phyloP scores from a whole-genome alignment of 495 filamentous ascomycete species.

The Haplographium delicatum region DNA sequence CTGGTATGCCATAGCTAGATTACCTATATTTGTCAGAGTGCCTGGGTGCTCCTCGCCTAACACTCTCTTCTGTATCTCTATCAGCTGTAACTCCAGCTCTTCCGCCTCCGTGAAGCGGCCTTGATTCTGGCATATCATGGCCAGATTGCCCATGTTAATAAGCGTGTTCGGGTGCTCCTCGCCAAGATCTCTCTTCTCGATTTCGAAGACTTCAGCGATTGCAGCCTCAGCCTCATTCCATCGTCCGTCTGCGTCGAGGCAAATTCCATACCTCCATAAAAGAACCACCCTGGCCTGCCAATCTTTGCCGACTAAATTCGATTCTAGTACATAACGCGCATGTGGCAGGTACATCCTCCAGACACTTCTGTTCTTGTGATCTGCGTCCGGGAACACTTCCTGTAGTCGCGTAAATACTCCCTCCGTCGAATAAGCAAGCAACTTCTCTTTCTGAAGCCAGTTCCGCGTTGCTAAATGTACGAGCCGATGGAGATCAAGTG shows the following conservation, averaged over 20 bases:
- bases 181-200: conserved; percentile 2
- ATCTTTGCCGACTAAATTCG: neutral
- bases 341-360: conserved; percentile 37
- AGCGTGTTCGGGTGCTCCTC: too few relatives aligned
- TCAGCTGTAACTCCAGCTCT: too few relatives aligned
- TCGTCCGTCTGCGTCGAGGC: neutral
- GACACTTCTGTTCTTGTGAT: conserved; percentile 28
- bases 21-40: too few relatives aligned
- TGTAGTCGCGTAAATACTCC: conserved; percentile 28
- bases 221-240: conserved; percentile 2
- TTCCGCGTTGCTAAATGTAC: too few relatives aligned
- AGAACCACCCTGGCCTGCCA: neutral
- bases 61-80: too few relatives aligned
- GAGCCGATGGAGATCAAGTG: too few relatives aligned
- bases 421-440: conserved; percentile 26
- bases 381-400: conserved; percentile 27
- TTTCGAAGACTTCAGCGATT: neutral
- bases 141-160: too few relatives aligned
- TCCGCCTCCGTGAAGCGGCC: too few relatives aligned
- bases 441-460: conserved; percentile 32
- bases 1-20: too few relatives aligned
- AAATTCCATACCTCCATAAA: neutral
- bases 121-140: too few relatives aligned
- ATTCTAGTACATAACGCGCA: conserved; percentile 27
- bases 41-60: too few relatives aligned